Evolutionary conservation across 2,329 filamentous ascomycete species (phyloP).

Genomic region (Fusarium sublunatum): DNA sequence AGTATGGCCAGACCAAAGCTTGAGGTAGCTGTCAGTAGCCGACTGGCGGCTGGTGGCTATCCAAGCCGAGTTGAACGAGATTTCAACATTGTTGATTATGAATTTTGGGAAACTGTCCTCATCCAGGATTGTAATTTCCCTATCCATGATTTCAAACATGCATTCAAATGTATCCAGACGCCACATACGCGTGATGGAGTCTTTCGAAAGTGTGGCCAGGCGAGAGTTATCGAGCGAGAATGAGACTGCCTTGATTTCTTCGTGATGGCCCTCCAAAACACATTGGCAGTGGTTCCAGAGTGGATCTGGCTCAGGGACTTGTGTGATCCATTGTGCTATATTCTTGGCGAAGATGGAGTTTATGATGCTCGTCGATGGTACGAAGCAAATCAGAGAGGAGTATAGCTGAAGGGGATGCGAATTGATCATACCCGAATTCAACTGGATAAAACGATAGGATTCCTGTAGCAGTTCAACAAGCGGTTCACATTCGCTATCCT

Average conservation of each 20-base stretch:
- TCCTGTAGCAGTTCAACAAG: neutral
- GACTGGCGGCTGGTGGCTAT: neutral
- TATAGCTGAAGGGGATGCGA: neutral
- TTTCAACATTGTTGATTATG: neutral
- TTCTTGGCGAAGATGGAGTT: neutral
- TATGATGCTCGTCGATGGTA: accelerated
- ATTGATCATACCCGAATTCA: neutral
- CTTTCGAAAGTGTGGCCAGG: neutral
- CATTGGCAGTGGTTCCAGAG: neutral
- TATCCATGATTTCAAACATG: neutral
- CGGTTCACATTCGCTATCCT: neutral
- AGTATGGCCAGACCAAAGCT: neutral
- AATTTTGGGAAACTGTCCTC: neutral
- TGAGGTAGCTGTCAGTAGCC: neutral
- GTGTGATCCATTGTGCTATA: neutral
- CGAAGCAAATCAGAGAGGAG: neutral
- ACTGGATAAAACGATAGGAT: slow-evolving; percentile 1
- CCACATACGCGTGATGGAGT: neutral
- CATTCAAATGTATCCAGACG: neutral
- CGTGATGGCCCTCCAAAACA: neutral
- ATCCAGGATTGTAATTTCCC: neutral
- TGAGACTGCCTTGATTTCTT: neutral
- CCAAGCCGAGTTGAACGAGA: neutral
- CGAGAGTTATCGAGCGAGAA: neutral
- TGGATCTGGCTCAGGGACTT: neutral